Evolutionary conservation across 805 yeast species (phyloP), one percentile per base, ranked within the genome.

Genomic region (Nakazawaea wickerhamii): DNA sequence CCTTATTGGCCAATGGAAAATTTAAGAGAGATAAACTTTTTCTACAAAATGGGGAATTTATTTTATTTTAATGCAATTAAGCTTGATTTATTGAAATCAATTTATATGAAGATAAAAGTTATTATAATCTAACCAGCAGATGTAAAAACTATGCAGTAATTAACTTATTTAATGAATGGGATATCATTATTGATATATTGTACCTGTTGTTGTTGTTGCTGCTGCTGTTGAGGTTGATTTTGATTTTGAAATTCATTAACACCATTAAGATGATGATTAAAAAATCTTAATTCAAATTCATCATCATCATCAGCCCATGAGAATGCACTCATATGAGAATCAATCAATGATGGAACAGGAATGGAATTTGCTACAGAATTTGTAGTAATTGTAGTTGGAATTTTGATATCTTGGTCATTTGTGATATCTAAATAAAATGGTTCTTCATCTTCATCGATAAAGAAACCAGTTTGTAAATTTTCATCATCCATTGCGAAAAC

Each of bases 251-350:
- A 11, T 9, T 31, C 22, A 17, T 31, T 10, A 17, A 8, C 10
- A 6, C 21, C 20, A 31, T 31, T 17, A 15, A 19, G 17, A 18
- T 31, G 9, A 31, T 17, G n/a, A 10, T 19, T 31, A 8, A 18
- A 31, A 13, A 36, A 36, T 25, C 23, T 25, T 31, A 25, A 14
- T 36, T 38, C 36, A 14, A 21, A 37, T n/a, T 23, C 34, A 11
- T 34, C 39, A 11, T 34, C 39, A n/a, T 40, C 44, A 34, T 40
- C 44, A 11, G 44, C 44, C 44, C 44, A 40, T 19, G 44, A 40
- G 23, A 40, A 40, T 19, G 43, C 17, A n/a, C 19, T 27, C 36
- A 19, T 38, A 26, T 39, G 17, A 26, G 38, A 33, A 15, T 34
- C 10, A 30, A 34, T 30, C 38, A 40, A 40, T 11, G 44, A 40